Conservation (phyloP, 352 stramenopile genomes). For the Thalassiosira hispida region DNA sequence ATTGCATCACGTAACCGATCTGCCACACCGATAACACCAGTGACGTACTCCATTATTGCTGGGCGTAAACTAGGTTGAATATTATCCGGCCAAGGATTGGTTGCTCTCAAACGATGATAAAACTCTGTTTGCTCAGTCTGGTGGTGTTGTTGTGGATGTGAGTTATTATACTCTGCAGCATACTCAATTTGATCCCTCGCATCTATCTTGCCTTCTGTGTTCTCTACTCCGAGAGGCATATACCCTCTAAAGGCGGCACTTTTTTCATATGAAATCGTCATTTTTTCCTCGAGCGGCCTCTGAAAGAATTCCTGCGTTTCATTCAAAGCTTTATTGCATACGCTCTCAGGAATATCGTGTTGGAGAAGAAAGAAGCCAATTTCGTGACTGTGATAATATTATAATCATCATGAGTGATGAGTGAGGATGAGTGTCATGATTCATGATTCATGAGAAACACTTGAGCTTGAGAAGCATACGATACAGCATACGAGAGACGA, state of each 20-base stretch:
- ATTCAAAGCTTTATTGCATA: conserved; percentile 42
- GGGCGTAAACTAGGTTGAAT: conserved; percentile 56
- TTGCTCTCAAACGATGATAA: conserved; percentile 60
- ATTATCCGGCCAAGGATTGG: conserved; percentile 70
- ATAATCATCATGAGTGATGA: background rate
- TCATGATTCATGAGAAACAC: background rate
- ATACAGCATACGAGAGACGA: too few relatives aligned
- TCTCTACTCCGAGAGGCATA: conserved; percentile 78
- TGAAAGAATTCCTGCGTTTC: conserved; percentile 69
- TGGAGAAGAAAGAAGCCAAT: conserved; percentile 78
- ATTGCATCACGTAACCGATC: conserved; percentile 67
- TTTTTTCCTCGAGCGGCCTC: conserved; percentile 62
- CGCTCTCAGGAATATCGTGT: conserved; percentile 53
- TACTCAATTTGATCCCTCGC: conserved; percentile 78
- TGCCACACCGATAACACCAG: conserved; percentile 52
- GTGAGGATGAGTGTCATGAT: background rate
- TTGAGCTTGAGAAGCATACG: too few relatives aligned
- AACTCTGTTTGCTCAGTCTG: conserved; percentile 9
- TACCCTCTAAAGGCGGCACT: conserved; percentile 72
- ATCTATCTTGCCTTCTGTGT: conserved; percentile 74
- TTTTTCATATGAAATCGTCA: conserved; percentile 70
- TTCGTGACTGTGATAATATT: conserved; percentile 43
- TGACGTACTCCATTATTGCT: conserved; percentile 53
- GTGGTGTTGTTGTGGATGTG: background rate
- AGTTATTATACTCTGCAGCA: conserved; percentile 62